Evolutionary conservation across 2,329 filamentous ascomycete species (phyloP).

Genomic region (Hymenoscyphus salicellus): DNA sequence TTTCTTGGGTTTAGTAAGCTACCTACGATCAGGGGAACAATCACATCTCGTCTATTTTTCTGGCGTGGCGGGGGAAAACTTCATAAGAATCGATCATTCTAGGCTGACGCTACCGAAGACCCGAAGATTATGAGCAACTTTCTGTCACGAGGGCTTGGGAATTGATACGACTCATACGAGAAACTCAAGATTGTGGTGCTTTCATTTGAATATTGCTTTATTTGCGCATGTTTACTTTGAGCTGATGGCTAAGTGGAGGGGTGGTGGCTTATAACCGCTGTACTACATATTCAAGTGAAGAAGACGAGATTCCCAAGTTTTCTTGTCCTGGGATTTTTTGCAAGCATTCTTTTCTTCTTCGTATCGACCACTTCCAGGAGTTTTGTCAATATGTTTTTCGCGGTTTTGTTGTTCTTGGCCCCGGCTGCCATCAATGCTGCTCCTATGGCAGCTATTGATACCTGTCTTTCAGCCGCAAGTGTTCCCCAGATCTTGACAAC

Average conservation of each 20-base stretch:
- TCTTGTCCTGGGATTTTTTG: not conserved
- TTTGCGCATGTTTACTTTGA: slow-evolving; percentile 1
- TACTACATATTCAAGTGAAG: not conserved
- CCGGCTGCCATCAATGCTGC: slow-evolving; percentile 9
- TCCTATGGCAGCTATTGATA: slow-evolving; percentile 11
- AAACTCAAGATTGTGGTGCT: not conserved
- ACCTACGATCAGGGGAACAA: not conserved
- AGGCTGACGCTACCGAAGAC: not conserved
- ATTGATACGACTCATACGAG: not conserved
- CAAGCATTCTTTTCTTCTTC: not conserved
- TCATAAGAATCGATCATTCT: not conserved
- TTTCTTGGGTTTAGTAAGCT: not conserved
- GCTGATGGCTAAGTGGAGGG: not conserved
- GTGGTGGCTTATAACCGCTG: not conserved
- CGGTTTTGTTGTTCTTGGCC: slow-evolving; percentile 7
- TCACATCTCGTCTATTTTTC: not conserved
- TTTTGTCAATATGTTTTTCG: slow-evolving; percentile 11
- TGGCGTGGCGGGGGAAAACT: not conserved
- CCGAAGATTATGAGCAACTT: not conserved
- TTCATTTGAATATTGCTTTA: not conserved
- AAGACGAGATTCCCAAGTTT: not conserved
- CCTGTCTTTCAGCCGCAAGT: slow-evolving; percentile 18
- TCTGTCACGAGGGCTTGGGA: not conserved
- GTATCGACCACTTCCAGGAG: not conserved
- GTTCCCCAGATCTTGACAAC: slow-evolving; percentile 20